Evolutionary conservation across 2,329 filamentous ascomycete genomes (phyloP), one percentile per base, ranked within the genome.

Genomic region (Exophiala calicioides): DNA sequence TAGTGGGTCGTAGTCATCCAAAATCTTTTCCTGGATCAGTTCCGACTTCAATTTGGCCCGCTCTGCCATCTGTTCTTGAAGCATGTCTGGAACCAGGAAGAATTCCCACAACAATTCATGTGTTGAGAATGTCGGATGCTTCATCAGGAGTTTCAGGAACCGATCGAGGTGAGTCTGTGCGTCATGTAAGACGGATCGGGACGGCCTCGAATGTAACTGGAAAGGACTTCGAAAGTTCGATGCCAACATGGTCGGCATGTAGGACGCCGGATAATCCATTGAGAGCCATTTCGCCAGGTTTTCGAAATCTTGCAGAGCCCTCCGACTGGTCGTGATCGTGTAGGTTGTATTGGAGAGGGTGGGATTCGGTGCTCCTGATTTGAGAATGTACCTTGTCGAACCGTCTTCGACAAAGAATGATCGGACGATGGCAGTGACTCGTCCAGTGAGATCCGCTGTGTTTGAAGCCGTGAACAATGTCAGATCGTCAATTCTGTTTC

Each of bases 51-150:
- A 81, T 44, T 83, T 82, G 54, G 88, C 95, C 38, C 93, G 82
- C 65, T 95, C 85, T 42, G 88, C 85, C 77, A 97, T 91, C 80
- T 90, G 89, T 15, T 89, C 83, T 0, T 88, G 79, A 63, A 95
- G 88, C 38, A 98, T 81, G 58, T 98, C 93, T 1, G 93, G 93
- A 9, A 98, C 90, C 1, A 98, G 78, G 68, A 98, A 95, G 70
- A 98, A 98, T 61, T 98, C 93, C 94, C 93, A 98, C 2, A 98
- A 78, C 79, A 97, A 89, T 70, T 98, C 93, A 62, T 98, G 94
- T 0, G 88, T 95, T 0, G 89, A 81, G 63, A 98, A 96, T 0
- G 93, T 97, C 3, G 91, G 86, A 62, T 98, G 93, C 6, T 81
- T 77, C 19, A 98, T 77, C 54, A 98, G 78, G 13, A 90, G 88